A percentile compares a stretch with the other conserved stretches of the same genome.
Evolutionary conservation across 129 eudicot species (phyloP).

Genomic region (Heracleum sosnowskyi): DNA sequence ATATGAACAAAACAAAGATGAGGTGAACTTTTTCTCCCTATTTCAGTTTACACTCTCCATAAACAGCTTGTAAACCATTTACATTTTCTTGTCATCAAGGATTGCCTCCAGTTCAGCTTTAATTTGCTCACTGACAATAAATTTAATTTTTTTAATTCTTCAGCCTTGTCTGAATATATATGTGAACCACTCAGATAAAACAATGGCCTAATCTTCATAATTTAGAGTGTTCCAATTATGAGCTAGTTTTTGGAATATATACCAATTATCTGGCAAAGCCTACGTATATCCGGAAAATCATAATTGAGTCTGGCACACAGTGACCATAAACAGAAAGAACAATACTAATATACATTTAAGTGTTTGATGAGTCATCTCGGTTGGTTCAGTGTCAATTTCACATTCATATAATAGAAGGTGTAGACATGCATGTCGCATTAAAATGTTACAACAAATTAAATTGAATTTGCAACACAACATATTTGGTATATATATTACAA

Average conservation of each 20-base stretch:
- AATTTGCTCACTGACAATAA: conserved; percentile 83
- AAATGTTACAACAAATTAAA: neutral
- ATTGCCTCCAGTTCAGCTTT: conserved; percentile 72
- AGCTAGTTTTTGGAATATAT: neutral
- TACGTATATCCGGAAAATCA: neutral
- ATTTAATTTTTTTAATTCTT: conserved; percentile 67
- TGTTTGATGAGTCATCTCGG: neutral
- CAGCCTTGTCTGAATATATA: conserved; percentile 59
- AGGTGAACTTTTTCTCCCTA: too few relatives aligned
- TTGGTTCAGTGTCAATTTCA: neutral
- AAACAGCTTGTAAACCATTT: conserved; percentile 82
- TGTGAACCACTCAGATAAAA: conserved; percentile 4
- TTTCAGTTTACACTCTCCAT: too few relatives aligned
- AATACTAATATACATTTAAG: neutral
- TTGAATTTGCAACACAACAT: neutral
- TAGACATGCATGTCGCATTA: neutral
- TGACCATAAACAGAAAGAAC: neutral
- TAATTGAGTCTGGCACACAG: neutral
- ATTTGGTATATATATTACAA: neutral
- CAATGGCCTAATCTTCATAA: neutral
- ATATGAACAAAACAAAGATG: too few relatives aligned
- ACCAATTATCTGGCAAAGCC: neutral
- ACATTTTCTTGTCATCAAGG: conserved; percentile 72
- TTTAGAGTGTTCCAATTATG: neutral
- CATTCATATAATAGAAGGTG: neutral